Base-by-base conservation (phyloP, 2,329 filamentous ascomycete genomes). In the Neocatenulostroma microsporum region DNA sequence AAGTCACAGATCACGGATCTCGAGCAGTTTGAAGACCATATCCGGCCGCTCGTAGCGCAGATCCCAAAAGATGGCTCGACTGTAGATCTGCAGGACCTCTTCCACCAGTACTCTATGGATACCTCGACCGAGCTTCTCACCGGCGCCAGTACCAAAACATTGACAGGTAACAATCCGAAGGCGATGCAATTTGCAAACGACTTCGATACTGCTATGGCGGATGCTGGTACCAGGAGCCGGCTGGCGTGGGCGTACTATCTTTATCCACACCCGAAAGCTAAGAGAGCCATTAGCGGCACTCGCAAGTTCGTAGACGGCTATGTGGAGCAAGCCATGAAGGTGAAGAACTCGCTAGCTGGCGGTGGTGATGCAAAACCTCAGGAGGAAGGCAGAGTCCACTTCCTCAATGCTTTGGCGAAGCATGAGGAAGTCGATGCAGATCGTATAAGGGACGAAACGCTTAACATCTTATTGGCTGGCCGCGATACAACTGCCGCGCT, bases 41-140 rank as follows among this genome's bases (percentile, higher is more conserved):
- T 79, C 8, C 55, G 65, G 20, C 62, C 68, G 13, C 60, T 84
- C 32, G 60, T 82, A n/a, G 61, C 65, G 17, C 65, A 68, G 23
- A 67, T 84, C 10, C 74, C 76, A 0, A 51, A 55, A 1, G 61
- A 72, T 37, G 69, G 76, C 30, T 58, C 63, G 2, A 68, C 66
- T 0, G 66, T 82, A 5, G 74, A 82, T 46, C 58, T 83, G 18
- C 72, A 76, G 51, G 66, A 72, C 6, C 58, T 81, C 3, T 78
- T 82, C 49, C 79, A 79, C 48, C 67, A 70, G 30, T 67, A 81
- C 51, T 79, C 78, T 0, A 63, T 83, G 15, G 78, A 84, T 40
- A 73, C 75, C 0, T 74, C 77, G 0, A 82, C 77, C 0, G 75
- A 79, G 25, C 80, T 83, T 39, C 58, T 84, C 4, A 76, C 82